Evolutionary conservation across 1,139 yeast genomes (phyloP), one percentile per base, ranked within the genome.

Genomic region (Candida albicans): DNA sequence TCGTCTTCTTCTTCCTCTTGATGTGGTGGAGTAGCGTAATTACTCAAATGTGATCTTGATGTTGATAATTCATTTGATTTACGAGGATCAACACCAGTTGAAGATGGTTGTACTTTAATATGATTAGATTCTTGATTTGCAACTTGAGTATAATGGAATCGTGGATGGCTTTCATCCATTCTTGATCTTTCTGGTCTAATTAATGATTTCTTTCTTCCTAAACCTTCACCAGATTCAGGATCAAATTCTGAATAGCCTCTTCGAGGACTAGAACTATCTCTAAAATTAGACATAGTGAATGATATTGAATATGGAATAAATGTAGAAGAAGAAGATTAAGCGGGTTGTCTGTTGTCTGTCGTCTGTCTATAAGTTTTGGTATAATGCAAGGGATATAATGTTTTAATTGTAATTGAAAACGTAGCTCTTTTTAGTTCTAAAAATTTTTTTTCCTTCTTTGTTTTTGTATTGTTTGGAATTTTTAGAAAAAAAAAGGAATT

Each of bases 151-250:
- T 88, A 88, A 61, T 87, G 91, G 62, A 75, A 86, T 45, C 84
- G 81, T 2, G 93, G 95, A 58, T 87, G 87, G 48, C 75, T 77
- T 11, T 79, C 82, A 52, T 76, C 72, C 50, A 86, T 68, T 44
- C 90, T 70, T 40, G 84, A 81, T 51, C 96, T 74, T 61, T 89
- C 96, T 2, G 95, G 96, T 50, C 87, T 75, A 34, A 88, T 86
- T 50, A 89, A 70, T 1, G 96, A 86, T 56, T 76, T 75, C 58
- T 83, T 84, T 44, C 93, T 64, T 34, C 66, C 59, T 35, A 78
- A 42, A n/a, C 45, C 48, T 33, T 75, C 75, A 24, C 77, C 79
- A 2, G 77, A 47, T 52, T 77, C 82, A 1, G 74, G 73, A 56
- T 77, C 81, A 48, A 70, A 71, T 52, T 71, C 77, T 46, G 61